phyloP scores from a whole-genome alignment of 768 basidiomycete genomes.

The Pleurotus sapidus region DNA sequence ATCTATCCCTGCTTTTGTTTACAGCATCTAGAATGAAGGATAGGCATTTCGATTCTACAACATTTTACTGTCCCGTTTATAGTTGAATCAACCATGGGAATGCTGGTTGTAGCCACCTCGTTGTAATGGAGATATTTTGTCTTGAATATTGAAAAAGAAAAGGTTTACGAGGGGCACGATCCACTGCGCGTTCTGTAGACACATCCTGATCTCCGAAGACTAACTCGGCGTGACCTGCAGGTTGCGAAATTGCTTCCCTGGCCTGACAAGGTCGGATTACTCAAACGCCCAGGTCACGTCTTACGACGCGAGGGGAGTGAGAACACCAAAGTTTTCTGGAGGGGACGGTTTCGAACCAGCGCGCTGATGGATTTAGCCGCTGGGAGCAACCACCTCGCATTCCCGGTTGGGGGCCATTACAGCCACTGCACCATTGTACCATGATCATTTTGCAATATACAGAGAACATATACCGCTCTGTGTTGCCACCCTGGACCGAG shows the following conservation, averaged over 20 bases:
- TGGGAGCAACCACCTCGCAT: slow-evolving; percentile 67
- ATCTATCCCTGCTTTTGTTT: no score
- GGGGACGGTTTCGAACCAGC: slow-evolving; percentile 93
- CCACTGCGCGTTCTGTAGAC: slow-evolving; percentile 81
- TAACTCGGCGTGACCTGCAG: slow-evolving; percentile 86
- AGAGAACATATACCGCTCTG: no score
- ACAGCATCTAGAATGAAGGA: no score
- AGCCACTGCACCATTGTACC: slow-evolving; percentile 64
- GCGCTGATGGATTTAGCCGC: slow-evolving; percentile 66
- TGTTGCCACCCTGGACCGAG: no score
- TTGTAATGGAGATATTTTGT: no score
- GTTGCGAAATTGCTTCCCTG: slow-evolving; percentile 95
- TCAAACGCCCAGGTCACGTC: slow-evolving; percentile 62
- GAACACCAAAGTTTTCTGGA: slow-evolving; percentile 88
- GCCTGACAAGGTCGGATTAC: slow-evolving; percentile 82
- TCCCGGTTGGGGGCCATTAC: slow-evolving; percentile 80
- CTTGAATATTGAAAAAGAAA: slow-evolving; percentile 24
- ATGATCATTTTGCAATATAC: not conserved
- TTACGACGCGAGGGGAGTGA: slow-evolving; percentile 67
- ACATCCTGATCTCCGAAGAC: slow-evolving; percentile 87
- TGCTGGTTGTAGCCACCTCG: no score
- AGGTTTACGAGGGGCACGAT: slow-evolving; percentile 79
- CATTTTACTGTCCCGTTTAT: no score
- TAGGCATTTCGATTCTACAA: no score
- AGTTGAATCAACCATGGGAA: no score